Percentiles rank a stretch among this genome's conserved stretches.
These are phyloP conservation scores for Pyrenula massariospora DNA, from an alignment of 495 filamentous ascomycete species.

Conservation along the genomic window DNA sequence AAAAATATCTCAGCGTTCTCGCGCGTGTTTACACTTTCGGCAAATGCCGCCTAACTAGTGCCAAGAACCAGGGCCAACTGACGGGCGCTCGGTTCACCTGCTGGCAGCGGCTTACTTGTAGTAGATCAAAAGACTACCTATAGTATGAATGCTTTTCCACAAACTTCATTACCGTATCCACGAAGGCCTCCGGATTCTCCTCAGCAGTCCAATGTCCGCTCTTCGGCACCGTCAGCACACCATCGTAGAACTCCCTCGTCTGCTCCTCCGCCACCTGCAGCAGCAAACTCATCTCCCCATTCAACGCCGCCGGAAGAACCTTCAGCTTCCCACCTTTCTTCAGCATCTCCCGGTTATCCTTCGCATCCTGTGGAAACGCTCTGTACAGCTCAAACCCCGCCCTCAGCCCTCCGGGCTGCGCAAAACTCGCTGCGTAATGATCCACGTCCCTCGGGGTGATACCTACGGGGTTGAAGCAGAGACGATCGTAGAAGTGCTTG, in stretches of 20 bases:
- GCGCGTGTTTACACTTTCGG: background rate
- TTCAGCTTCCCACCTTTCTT: constrained; percentile 23
- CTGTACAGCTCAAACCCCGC: constrained; percentile 27
- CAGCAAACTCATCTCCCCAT: constrained; percentile 18
- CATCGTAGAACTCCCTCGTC: constrained; percentile 22
- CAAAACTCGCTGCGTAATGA: constrained; percentile 22
- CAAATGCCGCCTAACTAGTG: background rate
- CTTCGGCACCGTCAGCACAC: constrained; percentile 13
- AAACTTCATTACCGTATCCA: constrained; percentile 19
- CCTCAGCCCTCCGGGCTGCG: constrained; percentile 26
- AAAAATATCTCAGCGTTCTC: too few relatives aligned
- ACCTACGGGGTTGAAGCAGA: constrained; percentile 20
- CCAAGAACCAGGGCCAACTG: too few relatives aligned
- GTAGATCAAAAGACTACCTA: too few relatives aligned
- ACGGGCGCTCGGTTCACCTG: too few relatives aligned
- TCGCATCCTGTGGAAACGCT: constrained; percentile 27
- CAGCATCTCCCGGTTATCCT: constrained; percentile 21
- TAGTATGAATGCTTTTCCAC: constrained; percentile 8
- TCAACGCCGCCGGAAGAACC: constrained; percentile 23
- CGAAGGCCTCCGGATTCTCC: constrained; percentile 26
- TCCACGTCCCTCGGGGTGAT: constrained; percentile 23
- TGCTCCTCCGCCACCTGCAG: constrained; percentile 12
- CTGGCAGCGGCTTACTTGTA: too few relatives aligned
- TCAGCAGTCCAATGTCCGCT: constrained; percentile 28
- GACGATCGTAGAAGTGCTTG: constrained; percentile 30